These are phyloP conservation scores for Tuber brumale DNA, from an alignment of 495 filamentous ascomycete genomes.

Conservation along the genomic window DNA sequence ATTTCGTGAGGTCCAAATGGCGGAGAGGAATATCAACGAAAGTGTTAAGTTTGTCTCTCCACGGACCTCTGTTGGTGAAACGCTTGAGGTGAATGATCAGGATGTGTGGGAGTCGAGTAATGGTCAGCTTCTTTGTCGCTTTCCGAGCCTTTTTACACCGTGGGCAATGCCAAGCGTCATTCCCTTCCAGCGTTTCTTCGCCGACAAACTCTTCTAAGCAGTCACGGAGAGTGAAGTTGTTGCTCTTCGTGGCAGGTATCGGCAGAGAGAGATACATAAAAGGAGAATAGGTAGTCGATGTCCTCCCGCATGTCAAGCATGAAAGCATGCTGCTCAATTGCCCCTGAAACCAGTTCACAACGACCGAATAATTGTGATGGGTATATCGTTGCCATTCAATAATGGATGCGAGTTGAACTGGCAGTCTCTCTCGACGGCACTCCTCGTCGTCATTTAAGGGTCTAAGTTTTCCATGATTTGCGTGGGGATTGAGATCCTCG, in stretches of 20 bases:
- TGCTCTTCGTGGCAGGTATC: slow-evolving; percentile 31
- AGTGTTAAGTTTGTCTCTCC: slow-evolving; percentile 57
- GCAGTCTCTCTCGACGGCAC: slow-evolving; percentile 56
- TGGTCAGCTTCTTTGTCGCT: slow-evolving; percentile 65
- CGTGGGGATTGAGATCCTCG: slow-evolving; percentile 67
- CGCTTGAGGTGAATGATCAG: slow-evolving; percentile 73
- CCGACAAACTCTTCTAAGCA: slow-evolving; percentile 63
- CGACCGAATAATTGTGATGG: slow-evolving; percentile 61
- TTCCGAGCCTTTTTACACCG: slow-evolving; percentile 61
- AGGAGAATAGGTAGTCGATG: slow-evolving; percentile 65
- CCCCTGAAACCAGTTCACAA: slow-evolving; percentile 64
- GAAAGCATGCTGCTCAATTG: slow-evolving; percentile 60
- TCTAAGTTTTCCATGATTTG: slow-evolving; percentile 53
- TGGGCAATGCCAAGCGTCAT: slow-evolving; percentile 66
- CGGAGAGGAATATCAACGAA: slow-evolving; percentile 63
- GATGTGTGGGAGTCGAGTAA: slow-evolving; percentile 64
- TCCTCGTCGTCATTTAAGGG: slow-evolving; percentile 59
- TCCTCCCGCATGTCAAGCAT: slow-evolving; percentile 59
- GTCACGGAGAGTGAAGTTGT: slow-evolving; percentile 47
- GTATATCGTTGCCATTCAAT: slow-evolving; percentile 64
- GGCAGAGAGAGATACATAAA: slow-evolving; percentile 47
- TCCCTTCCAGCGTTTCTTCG: slow-evolving; percentile 60
- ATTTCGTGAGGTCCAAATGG: slow-evolving; percentile 58
- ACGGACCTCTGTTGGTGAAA: slow-evolving; percentile 55
- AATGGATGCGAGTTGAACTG: slow-evolving; percentile 53